Evolutionary conservation across 192 early-diverging fungal species (phyloP).

Genomic region (Coemansia sp.): DNA sequence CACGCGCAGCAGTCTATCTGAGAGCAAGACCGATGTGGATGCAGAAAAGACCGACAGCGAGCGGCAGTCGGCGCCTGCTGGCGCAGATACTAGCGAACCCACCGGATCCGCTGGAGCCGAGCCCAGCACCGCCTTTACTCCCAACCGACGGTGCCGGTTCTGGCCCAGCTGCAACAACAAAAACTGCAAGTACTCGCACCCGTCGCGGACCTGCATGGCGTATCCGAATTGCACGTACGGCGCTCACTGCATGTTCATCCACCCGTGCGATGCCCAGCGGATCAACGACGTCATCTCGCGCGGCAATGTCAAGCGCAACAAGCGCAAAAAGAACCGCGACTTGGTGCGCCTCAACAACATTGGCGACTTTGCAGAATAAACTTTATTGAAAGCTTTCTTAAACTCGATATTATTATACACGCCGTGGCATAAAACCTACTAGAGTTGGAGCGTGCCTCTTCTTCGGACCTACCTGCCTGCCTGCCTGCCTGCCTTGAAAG

Average conservation of each 20-base stretch:
- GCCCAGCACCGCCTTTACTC: background rate
- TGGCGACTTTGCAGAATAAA: conserved; percentile 11
- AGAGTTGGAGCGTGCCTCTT: too few relatives aligned
- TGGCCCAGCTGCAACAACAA: conserved; percentile 56
- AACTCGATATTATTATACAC: too few relatives aligned
- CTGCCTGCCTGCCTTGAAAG: background rate
- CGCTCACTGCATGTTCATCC: conserved; percentile 45
- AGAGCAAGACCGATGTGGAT: conserved; percentile 10
- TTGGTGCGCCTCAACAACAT: conserved; percentile 46
- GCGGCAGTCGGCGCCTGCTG: background rate
- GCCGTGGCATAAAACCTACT: background rate
- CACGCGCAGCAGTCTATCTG: conserved; percentile 8
- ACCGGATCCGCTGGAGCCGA: background rate
- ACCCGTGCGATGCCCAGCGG: conserved; percentile 37
- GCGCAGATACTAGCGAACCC: background rate
- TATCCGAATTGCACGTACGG: conserved; percentile 40
- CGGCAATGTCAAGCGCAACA: conserved; percentile 16
- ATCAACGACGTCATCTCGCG: conserved; percentile 44
- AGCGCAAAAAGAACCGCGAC: conserved; percentile 37
- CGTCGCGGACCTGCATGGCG: conserved; percentile 28
- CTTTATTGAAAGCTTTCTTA: background rate
- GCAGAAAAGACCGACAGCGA: background rate
- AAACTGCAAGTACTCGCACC: conserved; percentile 55
- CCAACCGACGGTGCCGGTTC: conserved; percentile 50
- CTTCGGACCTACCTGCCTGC: background rate